Evolutionary conservation across 345 rosid species (phyloP).

Genomic region (Eucalyptus marginata): DNA sequence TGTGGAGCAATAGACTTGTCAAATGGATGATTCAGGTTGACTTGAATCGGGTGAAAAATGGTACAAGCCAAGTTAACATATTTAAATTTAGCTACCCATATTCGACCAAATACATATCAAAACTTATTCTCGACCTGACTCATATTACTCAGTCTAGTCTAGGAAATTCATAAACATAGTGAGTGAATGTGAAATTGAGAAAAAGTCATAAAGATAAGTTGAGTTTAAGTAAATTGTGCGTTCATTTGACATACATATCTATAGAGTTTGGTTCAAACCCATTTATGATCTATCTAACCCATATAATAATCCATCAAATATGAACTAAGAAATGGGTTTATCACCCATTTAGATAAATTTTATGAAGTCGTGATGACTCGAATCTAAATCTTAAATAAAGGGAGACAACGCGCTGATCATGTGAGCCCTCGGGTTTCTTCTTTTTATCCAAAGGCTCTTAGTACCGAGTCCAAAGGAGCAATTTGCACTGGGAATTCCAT

Average conservation of each 20-base stretch:
- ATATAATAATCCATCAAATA: neutral
- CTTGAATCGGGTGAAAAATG: neutral
- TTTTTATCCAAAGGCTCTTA: neutral
- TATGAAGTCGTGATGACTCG: neutral
- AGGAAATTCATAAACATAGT: too few relatives aligned
- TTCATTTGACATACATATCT: too few relatives aligned
- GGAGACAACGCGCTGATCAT: neutral
- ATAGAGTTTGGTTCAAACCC: too few relatives aligned
- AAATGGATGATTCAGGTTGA: neutral
- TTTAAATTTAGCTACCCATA: too few relatives aligned
- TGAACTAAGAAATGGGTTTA: too few relatives aligned
- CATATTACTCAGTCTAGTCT: rapidly evolving
- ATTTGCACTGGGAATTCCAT: neutral
- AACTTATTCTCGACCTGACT: rapidly evolving
- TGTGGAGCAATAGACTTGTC: neutral
- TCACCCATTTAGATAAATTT: too few relatives aligned
- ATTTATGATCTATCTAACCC: too few relatives aligned
- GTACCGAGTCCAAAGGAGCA: neutral
- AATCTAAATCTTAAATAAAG: neutral
- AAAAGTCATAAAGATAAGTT: neutral
- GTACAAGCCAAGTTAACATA: neutral
- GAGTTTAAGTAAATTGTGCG: neutral
- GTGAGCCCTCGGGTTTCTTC: neutral
- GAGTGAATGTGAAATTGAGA: rapidly evolving
- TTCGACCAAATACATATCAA: too few relatives aligned